Percentiles rank a stretch among this genome's conserved stretches.
Evolutionary conservation across 768 basidiomycete species (phyloP).

Genomic region (Rhodocollybia butyracea): DNA sequence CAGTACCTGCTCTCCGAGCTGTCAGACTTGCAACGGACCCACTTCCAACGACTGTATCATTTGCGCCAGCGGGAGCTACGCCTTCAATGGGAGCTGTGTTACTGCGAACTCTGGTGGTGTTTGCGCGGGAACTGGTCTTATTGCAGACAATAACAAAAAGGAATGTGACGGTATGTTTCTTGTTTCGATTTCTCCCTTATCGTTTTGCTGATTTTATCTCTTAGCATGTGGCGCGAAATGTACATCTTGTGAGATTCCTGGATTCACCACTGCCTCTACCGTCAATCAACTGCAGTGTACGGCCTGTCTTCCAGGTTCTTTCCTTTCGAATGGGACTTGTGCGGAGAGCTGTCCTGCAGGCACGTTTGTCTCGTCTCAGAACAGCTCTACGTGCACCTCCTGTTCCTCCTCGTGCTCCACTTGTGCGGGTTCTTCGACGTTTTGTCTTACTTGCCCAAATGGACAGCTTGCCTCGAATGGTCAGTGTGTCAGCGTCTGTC

Average conservation of each 20-base stretch:
- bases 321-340: slow-evolving; percentile 70
- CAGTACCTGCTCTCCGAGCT: slow-evolving; percentile 57
- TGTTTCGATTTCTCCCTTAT: not conserved
- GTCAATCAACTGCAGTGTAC: slow-evolving; percentile 68
- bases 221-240: slow-evolving; percentile 83
- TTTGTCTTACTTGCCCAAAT: slow-evolving; percentile 72
- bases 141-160: slow-evolving; percentile 80
- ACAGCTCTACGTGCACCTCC: slow-evolving; percentile 75
- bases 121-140: slow-evolving; percentile 65
- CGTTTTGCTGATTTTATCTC: slow-evolving; percentile 6
- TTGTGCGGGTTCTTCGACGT: slow-evolving; percentile 63
- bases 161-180: slow-evolving; percentile 73
- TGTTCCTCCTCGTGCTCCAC: slow-evolving; percentile 74
- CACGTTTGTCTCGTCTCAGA: slow-evolving; percentile 65
- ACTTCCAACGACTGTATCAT: slow-evolving; percentile 69
- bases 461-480: slow-evolving; percentile 68
- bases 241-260: slow-evolving; percentile 70
- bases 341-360: slow-evolving; percentile 69
- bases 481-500: slow-evolving; percentile 73
- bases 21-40: slow-evolving; percentile 66
- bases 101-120: slow-evolving; percentile 62
- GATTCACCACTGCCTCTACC: slow-evolving; percentile 67
- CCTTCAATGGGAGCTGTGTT: slow-evolving; percentile 72
- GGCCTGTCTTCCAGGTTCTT: slow-evolving; percentile 72
- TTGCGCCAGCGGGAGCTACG: slow-evolving; percentile 60